Evolutionary conservation across 371 early-diverging fungal genomes (phyloP), one percentile per base, ranked within the genome.

Genomic region (Mucor racemosus): DNA sequence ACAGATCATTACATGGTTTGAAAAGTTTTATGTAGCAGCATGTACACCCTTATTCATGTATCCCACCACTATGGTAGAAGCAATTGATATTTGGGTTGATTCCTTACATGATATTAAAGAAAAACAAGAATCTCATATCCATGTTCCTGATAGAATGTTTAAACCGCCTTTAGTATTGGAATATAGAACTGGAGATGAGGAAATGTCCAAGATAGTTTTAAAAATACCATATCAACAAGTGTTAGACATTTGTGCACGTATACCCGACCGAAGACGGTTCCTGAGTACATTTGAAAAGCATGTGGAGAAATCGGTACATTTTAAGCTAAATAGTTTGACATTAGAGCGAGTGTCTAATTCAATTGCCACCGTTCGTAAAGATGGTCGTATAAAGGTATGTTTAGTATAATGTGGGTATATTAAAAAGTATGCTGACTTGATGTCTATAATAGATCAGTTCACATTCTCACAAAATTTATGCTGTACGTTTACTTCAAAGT

Each of bases 341-440:
- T 55, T 63, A 5, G 7, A 39, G n/a, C 63, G 40, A 10, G 55
- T 63, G 2, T 14, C 63, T 2, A 54, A 31, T 41, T 63, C 63
- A 8, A 21, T 53, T 31, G 40, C 40, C 15, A 53, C 40, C 4
- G 33, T 63, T 5, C 38, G 63, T 26, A 53, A 40, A 34, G 55
- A 63, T 41, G 63, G 63, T 5, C 8, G 14, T 15, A 13, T 63
- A 5, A 63, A 63, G 41, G 63, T 63, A 55, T 19, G n/a, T 21
- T 4, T 4, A 34, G 15, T 26, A 26, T 26, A 26, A 26, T 26
- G 26, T 26, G 26, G 26, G 3, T 26, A 26, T 26, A 26, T 26
- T 26, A 26, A 26, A 26, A 26, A 26, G 26, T 26, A 26, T 26
- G 26, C 26, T 26, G 3, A 26, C 26, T 26, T 26, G 3, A 26